Percentiles rank a stretch among this genome's conserved stretches.
phyloP scores from a whole-genome alignment of 78 protist genomes.

The Tieghemostelium lacteum region DNA sequence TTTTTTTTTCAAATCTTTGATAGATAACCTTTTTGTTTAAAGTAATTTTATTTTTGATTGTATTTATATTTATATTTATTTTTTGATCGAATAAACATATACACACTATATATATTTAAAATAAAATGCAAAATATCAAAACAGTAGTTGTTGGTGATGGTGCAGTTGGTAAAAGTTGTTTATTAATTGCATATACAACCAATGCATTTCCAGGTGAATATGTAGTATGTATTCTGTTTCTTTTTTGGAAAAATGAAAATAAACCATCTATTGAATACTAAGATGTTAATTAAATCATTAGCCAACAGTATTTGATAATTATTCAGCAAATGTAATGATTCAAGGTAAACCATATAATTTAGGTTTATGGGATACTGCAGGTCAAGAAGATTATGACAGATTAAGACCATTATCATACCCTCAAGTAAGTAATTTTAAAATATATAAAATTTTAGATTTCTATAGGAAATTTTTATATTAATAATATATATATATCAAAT shows the following conservation, averaged over 20 bases:
- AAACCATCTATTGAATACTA: neutral
- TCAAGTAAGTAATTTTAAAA: too few relatives aligned
- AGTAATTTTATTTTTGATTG: neutral
- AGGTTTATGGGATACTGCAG: conserved; percentile 76
- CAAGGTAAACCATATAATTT: conserved; percentile 78
- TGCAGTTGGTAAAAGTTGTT: conserved; percentile 90
- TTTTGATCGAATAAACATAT: too few relatives aligned
- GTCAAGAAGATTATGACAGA: conserved; percentile 86
- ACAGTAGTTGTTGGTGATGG: conserved; percentile 85
- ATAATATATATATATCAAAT: too few relatives aligned
- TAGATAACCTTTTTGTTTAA: too few relatives aligned
- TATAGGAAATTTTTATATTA: conserved; percentile 6
- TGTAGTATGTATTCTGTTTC: conserved; percentile 13
- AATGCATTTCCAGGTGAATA: conserved; percentile 94
- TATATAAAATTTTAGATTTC: neutral
- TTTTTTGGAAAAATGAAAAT: too few relatives aligned
- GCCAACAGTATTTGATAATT: conserved; percentile 86
- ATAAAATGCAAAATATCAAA: conserved; percentile 87
- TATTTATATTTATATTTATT: neutral
- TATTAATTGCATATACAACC: conserved; percentile 91
- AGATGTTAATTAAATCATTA: neutral
- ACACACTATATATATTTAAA: too few relatives aligned
- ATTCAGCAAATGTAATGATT: conserved; percentile 83
- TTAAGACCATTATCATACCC: conserved; percentile 83
- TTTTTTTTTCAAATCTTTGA: too few relatives aligned